Evolutionary conservation across 495 filamentous ascomycete genomes (phyloP).

Genomic region (Antarctomyces pellizariae): DNA sequence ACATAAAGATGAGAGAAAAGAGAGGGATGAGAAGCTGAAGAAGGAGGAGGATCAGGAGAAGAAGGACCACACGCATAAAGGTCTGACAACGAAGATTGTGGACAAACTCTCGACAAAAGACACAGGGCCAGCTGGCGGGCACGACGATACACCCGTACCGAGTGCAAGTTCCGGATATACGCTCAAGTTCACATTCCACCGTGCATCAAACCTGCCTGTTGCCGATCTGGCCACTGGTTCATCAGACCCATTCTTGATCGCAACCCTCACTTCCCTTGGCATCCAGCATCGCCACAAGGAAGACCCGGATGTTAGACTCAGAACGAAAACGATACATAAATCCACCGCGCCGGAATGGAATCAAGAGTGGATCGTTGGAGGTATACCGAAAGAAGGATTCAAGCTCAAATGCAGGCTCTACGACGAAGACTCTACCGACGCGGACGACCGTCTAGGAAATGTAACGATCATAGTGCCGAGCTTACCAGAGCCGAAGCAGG

Average conservation of each 20-base stretch:
- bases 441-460: constrained; percentile 74
- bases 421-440: constrained; percentile 73
- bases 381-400: constrained; percentile 59
- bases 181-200: constrained; percentile 64
- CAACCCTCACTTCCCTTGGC: constrained; percentile 34
- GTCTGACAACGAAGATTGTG: too few relatives aligned
- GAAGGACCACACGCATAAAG: too few relatives aligned
- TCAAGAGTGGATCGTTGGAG: constrained; percentile 65
- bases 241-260: constrained; percentile 64
- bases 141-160: constrained; percentile 55
- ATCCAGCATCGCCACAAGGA: constrained; percentile 57
- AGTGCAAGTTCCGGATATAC: constrained; percentile 53
- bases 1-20: too few relatives aligned
- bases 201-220: constrained; percentile 54
- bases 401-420: constrained; percentile 57
- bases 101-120: too few relatives aligned
- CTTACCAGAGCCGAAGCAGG: too few relatives aligned
- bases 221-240: constrained; percentile 55
- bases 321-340: constrained; percentile 51
- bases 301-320: constrained; percentile 42
- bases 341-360: constrained; percentile 61
- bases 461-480: constrained; percentile 43
- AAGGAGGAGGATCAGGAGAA: too few relatives aligned
- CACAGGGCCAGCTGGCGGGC: constrained; percentile 67
- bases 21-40: too few relatives aligned